phyloP scores from a whole-genome alignment of 1,139 yeast species.

The Kodamaea sp. region DNA sequence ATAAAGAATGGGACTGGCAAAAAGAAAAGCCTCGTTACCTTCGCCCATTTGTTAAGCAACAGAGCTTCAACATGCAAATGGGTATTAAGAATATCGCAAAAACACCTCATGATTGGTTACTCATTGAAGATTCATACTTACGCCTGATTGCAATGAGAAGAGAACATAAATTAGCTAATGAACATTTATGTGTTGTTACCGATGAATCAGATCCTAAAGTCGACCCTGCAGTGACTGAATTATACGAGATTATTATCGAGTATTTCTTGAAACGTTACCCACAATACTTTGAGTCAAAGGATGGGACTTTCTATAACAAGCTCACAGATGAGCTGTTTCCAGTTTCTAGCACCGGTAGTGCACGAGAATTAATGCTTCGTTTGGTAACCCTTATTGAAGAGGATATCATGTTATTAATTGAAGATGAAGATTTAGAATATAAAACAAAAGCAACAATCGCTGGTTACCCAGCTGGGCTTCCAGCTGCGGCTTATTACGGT shows the following conservation, averaged over 20 bases:
- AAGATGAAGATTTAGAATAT: conserved; percentile 41
- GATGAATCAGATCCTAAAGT: conserved; percentile 1
- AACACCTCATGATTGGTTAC: conserved; percentile 35
- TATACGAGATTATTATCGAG: conserved; percentile 25
- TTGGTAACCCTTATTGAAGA: conserved; percentile 37
- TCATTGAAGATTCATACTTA: conserved; percentile 35
- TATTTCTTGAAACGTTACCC: conserved; percentile 35
- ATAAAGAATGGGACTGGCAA: conserved; percentile 10
- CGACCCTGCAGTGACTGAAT: conserved; percentile 31
- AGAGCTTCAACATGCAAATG: conserved; percentile 38
- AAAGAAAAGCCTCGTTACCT: conserved; percentile 11
- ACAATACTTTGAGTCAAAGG: conserved; percentile 22
- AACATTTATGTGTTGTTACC: conserved; percentile 21
- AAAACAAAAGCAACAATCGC: conserved; percentile 32
- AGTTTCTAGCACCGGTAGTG: conserved; percentile 12
- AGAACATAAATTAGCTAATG: conserved; percentile 17
- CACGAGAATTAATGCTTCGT: conserved; percentile 19
- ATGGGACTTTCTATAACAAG: conserved; percentile 20
- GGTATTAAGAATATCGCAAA: conserved; percentile 30
- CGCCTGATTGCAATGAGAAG: conserved; percentile 22
- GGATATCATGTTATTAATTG: conserved; percentile 35
- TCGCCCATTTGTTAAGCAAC: conserved; percentile 21
- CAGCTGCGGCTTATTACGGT: conserved; percentile 32
- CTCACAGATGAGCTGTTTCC: conserved; percentile 31
- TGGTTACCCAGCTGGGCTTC: conserved; percentile 45